phyloP scores from a whole-genome alignment of 108 stramenopile genomes.

The Fistulifera solaris region DNA sequence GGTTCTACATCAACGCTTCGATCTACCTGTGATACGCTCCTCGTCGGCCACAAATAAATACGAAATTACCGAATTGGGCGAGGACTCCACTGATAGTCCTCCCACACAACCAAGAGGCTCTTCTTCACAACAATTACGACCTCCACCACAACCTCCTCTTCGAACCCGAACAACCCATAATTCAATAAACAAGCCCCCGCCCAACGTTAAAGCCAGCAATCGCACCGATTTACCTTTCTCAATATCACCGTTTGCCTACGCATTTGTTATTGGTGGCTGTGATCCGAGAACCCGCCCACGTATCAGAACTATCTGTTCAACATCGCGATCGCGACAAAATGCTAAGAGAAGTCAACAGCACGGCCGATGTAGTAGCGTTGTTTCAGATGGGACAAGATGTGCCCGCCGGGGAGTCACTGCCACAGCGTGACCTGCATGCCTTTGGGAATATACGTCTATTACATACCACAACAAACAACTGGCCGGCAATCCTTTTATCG shows the following conservation, averaged over 20 bases:
- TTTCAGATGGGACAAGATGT: constrained; percentile 26
- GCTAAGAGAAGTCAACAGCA: constrained; percentile 21
- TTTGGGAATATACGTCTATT: no score
- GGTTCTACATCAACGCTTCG: no score
- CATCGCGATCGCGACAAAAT: constrained; percentile 27
- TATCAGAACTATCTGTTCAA: constrained; percentile 33
- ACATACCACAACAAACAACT: constrained; percentile 17
- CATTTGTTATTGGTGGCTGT: constrained; percentile 32
- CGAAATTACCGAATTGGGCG: not conserved
- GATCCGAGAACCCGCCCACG: constrained; percentile 15
- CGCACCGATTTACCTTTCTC: no score
- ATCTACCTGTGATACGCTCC: no score
- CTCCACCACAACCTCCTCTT: no score
- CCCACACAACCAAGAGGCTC: no score
- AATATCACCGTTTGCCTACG: constrained; percentile 22
- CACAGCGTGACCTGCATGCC: constrained; percentile 19
- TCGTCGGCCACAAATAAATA: no score
- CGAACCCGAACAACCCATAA: no score
- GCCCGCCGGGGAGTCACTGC: constrained; percentile 13
- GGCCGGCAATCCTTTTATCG: constrained; percentile 10
- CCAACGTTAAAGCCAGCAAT: no score
- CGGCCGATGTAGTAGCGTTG: constrained; percentile 27
- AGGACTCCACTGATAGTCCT: no score
- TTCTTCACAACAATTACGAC: no score
- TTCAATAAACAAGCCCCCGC: no score